These are phyloP conservation scores for Violaceomyces palustris DNA, from an alignment of 1,284 basidiomycete genomes.

Conservation along the genomic window DNA sequence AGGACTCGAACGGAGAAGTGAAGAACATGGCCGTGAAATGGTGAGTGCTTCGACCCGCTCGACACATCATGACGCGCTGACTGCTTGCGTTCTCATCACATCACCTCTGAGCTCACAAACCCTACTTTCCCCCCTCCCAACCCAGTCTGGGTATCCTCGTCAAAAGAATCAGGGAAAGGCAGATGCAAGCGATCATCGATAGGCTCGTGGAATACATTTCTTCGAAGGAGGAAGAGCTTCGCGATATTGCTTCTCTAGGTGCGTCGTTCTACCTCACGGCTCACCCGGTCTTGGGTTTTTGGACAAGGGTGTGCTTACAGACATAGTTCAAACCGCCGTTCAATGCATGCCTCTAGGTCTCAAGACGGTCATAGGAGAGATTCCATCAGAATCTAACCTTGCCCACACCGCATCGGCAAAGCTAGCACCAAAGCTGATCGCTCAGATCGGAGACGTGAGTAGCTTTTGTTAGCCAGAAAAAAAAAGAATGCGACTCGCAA, in stretches of 20 bases:
- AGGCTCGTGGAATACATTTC: slow-evolving; percentile 76
- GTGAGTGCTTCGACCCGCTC: slow-evolving; percentile 55
- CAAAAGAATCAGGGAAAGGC: slow-evolving; percentile 73
- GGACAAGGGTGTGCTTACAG: background rate
- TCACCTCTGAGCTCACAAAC: background rate
- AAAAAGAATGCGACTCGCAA: too few relatives aligned
- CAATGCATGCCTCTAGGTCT: too few relatives aligned
- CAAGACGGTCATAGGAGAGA: slow-evolving; percentile 86
- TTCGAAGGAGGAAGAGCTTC: slow-evolving; percentile 78
- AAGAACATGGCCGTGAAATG: slow-evolving; percentile 96
- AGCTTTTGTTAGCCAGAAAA: too few relatives aligned
- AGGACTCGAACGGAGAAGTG: slow-evolving; percentile 93
- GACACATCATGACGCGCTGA: slow-evolving; percentile 1
- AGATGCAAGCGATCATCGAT: slow-evolving; percentile 81
- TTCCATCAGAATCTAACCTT: slow-evolving; percentile 73
- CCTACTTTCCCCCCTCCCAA: background rate
- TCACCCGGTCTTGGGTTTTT: background rate
- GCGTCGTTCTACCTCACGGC: background rate
- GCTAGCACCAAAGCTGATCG: slow-evolving; percentile 76
- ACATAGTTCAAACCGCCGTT: slow-evolving; percentile 1
- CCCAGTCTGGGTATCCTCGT: slow-evolving; percentile 74
- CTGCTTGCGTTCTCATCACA: background rate
- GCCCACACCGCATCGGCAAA: slow-evolving; percentile 75
- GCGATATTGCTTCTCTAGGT: slow-evolving; percentile 88
- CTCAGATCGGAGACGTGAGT: slow-evolving; percentile 57